Percentiles rank a stretch among this genome's conserved stretches.
Evolutionary conservation across 2,329 filamentous ascomycete species (phyloP).

Genomic region (Colletotrichum lupini): DNA sequence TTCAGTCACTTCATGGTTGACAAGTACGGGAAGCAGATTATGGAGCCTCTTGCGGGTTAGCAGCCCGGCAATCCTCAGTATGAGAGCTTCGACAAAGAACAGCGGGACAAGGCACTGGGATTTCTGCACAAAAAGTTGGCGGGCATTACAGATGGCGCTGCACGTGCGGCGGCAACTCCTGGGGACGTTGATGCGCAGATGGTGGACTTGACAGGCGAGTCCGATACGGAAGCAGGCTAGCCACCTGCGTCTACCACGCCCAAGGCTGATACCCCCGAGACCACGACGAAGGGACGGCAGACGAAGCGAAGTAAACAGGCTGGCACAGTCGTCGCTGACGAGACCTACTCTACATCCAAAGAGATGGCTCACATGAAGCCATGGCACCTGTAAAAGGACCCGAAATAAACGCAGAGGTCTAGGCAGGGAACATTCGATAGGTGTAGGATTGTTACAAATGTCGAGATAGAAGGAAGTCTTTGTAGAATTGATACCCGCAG

Average conservation of each 20-base stretch:
- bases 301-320: background rate
- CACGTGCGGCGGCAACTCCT: background rate
- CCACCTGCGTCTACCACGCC: background rate
- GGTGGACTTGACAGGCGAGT: background rate
- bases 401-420: background rate
- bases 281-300: background rate
- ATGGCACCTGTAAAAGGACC: background rate
- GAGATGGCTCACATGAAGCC: background rate
- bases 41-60: constrained; percentile 40
- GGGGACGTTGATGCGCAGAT: background rate
- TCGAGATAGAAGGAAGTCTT: background rate
- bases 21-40: constrained; percentile 48
- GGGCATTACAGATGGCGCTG: background rate
- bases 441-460: background rate
- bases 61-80: background rate
- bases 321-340: background rate
- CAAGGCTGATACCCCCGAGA: background rate
- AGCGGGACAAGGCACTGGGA: background rate
- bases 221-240: background rate
- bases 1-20: constrained; percentile 58
- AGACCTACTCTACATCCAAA: background rate
- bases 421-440: background rate
- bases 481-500: constrained; percentile 13
- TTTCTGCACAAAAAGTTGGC: background rate
- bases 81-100: background rate